These are phyloP conservation scores for Beauveria sp. DNA, from an alignment of 2,329 filamentous ascomycete genomes.

Conservation along the genomic window DNA sequence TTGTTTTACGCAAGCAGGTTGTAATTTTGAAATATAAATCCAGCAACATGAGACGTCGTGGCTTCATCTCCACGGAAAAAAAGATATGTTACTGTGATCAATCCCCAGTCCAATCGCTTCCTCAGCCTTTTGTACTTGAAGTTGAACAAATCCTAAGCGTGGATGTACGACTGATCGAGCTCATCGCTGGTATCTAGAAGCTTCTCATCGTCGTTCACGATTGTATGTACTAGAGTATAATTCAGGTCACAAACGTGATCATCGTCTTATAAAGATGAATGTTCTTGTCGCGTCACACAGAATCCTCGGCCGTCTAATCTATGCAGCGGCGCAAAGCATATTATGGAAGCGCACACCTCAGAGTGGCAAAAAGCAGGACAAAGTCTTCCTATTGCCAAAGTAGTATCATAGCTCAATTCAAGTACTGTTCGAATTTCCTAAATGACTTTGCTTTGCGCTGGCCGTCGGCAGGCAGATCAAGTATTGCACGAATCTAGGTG, in stretches of 20 bases:
- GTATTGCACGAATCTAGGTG: too few species aligned
- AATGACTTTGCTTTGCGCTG: not conserved
- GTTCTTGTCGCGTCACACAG: not conserved
- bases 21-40: too few species aligned
- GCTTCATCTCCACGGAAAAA: not conserved
- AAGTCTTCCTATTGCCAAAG: not conserved
- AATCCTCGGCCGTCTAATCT: not conserved
- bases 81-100: not conserved
- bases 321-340: not conserved
- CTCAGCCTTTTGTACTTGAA: not conserved
- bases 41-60: too few species aligned
- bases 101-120: not conserved
- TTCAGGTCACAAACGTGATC: not conserved
- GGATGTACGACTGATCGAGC: not conserved
- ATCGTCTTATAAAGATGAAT: too few species aligned
- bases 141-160: not conserved
- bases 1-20: too few species aligned
- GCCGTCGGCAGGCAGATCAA: not conserved
- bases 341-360: not conserved
- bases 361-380: not conserved
- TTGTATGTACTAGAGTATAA: too few species aligned
- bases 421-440: too few species aligned
- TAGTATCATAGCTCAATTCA: too few species aligned
- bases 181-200: too few species aligned
- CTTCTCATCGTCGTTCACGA: too few species aligned